Evolutionary conservation across 23 red algal species (phyloP), one percentile per base, ranked within the genome.

Genomic region (Pyropia haitanensis): DNA sequence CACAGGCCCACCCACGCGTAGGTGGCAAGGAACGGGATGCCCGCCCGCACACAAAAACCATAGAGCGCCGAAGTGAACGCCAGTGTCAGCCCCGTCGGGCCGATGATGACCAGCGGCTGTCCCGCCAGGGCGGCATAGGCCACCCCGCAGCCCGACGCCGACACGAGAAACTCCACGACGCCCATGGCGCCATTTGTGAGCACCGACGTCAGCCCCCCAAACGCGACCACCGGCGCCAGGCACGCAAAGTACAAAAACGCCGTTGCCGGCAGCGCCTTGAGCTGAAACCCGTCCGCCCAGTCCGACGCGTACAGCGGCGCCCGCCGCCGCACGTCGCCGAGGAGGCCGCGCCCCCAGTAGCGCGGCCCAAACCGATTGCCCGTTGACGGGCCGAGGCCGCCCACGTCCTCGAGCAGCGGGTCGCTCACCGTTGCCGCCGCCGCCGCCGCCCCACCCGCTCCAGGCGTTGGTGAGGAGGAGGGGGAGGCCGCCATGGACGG

Each of bases 1-100:
- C 94, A 98, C 25, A 98, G 53, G 19, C 94, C 94, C 39, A 83
- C 79, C 94, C 94, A 98, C 1, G 85, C 94, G 49, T 98, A 98
- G 5, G 75, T 88, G 22, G 77, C 49, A 30, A 98, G 68, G 60
- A 98, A 98, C 12, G 81, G 65, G 5, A 98, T 39, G 17, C 79
- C 64, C 1, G 85, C 82, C 9, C 71, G 61, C 3, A 48, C 32
- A 30, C 80, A 91, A 58, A 85, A 89, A 32, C 80, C 69, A 61
- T 84, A 91, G 39, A 98, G 70, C 26, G 88, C 85, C 15, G 60
- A 62, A 13, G 88, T 98, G 66, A 91, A 98, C 46, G 88, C 94
- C 14, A 98, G 77, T 1, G 94, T 98, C 24, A 91, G 74, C 14
- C 94, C 94, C 22, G 94, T 98, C 14, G 88, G 87, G 14, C 81